These are phyloP conservation scores for Stagonosporopsis vannaccii DNA, from an alignment of 2,329 filamentous ascomycete genomes.

Conservation along the genomic window DNA sequence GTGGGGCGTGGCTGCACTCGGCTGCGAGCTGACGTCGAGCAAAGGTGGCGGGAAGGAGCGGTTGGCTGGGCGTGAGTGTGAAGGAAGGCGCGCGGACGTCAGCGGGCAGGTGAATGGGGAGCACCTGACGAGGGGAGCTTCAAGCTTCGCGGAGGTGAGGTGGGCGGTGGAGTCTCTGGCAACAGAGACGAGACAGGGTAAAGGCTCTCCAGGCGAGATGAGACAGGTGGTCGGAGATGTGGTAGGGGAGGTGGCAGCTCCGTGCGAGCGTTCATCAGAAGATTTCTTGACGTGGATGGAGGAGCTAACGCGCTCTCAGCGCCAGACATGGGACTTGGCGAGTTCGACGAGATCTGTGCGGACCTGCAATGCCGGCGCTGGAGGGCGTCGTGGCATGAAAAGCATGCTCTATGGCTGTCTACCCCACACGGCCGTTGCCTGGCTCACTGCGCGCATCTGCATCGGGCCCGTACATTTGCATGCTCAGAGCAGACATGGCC, in stretches of 20 bases:
- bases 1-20: conserved; percentile 14
- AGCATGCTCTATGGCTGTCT: not conserved
- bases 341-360: conserved; percentile 23
- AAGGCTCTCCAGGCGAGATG: conserved; percentile 31
- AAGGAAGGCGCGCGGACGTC: conserved; percentile 29
- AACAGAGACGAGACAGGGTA: conserved; percentile 27
- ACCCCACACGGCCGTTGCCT: not conserved
- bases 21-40: conserved; percentile 20
- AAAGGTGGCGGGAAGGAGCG: conserved; percentile 21
- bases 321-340: conserved; percentile 29
- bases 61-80: conserved; percentile 16
- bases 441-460: not conserved
- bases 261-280: conserved; percentile 37
- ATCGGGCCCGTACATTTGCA: not conserved
- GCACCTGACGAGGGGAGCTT: conserved; percentile 25
- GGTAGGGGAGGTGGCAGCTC: conserved; percentile 36
- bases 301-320: conserved; percentile 35
- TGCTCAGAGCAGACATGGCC: not conserved
- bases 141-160: conserved; percentile 29
- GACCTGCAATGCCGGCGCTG: conserved; percentile 14
- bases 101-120: conserved; percentile 36
- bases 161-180: conserved; percentile 25
- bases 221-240: conserved; percentile 34
- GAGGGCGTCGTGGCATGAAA: conserved; percentile 7
- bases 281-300: conserved; percentile 43